phyloP scores from a whole-genome alignment of 352 stramenopile genomes.

The Phytophthora sojae region DNA sequence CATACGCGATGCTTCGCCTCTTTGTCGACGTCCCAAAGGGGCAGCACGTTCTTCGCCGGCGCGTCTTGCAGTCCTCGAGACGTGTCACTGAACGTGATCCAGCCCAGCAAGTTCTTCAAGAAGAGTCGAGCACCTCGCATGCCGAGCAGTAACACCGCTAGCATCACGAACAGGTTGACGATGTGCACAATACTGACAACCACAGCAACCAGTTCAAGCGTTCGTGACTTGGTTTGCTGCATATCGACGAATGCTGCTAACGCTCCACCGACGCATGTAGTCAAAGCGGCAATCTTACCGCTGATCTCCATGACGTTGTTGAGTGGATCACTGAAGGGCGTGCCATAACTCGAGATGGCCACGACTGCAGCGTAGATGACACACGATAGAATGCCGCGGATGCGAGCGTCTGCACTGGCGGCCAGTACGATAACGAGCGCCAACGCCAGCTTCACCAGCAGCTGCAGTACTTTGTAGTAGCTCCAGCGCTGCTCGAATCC shows the following conservation, averaged over 20 bases:
- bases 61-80: not conserved
- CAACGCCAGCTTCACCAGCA: not conserved
- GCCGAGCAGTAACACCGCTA: not conserved
- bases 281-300: not conserved
- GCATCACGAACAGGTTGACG: not conserved
- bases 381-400: not conserved
- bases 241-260: not conserved
- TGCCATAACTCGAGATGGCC: not conserved
- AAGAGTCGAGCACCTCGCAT: not conserved
- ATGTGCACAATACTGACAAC: not conserved
- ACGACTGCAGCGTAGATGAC: not conserved
- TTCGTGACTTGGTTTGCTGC: not conserved
- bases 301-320: not conserved
- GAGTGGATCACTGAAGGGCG: not conserved
- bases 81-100: not conserved
- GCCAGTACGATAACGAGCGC: not conserved
- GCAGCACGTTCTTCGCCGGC: not conserved
- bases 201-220: not conserved
- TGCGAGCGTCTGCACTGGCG: not conserved
- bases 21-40: not conserved
- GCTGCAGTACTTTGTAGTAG: not conserved
- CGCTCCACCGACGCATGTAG: not conserved
- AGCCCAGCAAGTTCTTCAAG: not conserved
- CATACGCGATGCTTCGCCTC: not conserved
- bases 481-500: conserved; percentile 2